These are phyloP conservation scores for Phytophthora tubulina DNA, from an alignment of 352 stramenopile species.

Conservation along the genomic window DNA sequence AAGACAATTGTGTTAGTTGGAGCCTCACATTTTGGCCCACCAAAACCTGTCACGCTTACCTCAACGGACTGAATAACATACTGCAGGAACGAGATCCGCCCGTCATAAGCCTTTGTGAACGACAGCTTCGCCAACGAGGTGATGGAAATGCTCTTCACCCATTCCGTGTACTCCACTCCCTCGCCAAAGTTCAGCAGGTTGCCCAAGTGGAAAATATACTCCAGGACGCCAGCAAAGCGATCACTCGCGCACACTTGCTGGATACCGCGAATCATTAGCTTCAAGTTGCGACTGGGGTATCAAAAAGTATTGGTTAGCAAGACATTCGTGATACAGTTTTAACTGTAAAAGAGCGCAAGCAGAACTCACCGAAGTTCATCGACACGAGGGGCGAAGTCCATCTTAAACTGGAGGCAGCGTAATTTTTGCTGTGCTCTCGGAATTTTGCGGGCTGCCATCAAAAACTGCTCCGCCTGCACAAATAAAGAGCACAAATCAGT, in stretches of 20 bases:
- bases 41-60: conserved; percentile 30
- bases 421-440: conserved; percentile 77
- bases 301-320: conserved; percentile 12
- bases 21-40: background rate
- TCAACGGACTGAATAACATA: conserved; percentile 84
- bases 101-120: conserved; percentile 83
- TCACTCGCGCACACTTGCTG: conserved; percentile 77
- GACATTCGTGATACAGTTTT: background rate
- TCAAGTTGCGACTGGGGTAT: conserved; percentile 58
- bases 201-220: conserved; percentile 78
- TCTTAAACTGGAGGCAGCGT: conserved; percentile 82
- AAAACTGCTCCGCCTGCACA: conserved; percentile 74
- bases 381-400: conserved; percentile 73
- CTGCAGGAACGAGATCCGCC: conserved; percentile 79
- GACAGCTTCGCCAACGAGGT: conserved; percentile 82
- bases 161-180: conserved; percentile 53
- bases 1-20: conserved; percentile 7
- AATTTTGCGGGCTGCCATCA: conserved; percentile 68
- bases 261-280: conserved; percentile 71
- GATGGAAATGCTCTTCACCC: conserved; percentile 76
- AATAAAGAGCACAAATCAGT: conserved; percentile 1
- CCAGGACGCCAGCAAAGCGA: conserved; percentile 68
- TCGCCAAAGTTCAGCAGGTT: conserved; percentile 78
- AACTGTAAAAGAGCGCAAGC: background rate
- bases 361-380: conserved; percentile 72